phyloP scores from a whole-genome alignment of 1,139 yeast species.

The Nematodospora anomalae region DNA sequence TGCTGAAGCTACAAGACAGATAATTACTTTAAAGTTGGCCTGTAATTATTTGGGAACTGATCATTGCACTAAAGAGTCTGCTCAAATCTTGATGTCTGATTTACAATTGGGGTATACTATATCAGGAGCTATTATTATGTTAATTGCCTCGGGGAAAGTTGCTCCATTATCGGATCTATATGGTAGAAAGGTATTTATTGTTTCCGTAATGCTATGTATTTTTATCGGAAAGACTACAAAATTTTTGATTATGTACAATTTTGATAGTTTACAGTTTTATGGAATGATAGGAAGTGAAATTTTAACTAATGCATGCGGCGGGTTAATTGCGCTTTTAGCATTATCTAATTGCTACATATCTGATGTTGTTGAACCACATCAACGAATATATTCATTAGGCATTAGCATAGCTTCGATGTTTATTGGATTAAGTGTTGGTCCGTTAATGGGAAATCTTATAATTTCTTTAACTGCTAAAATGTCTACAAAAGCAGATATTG shows the following conservation, averaged over 20 bases:
- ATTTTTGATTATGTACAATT: constrained; percentile 30
- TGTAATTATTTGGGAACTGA: constrained; percentile 29
- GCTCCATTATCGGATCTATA: constrained; percentile 65
- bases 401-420: constrained; percentile 56
- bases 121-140: constrained; percentile 29
- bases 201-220: constrained; percentile 30
- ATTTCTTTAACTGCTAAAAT: constrained; percentile 19
- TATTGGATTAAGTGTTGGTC: constrained; percentile 65
- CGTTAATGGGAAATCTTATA: constrained; percentile 51
- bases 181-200: constrained; percentile 56
- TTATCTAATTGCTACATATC: constrained; percentile 60
- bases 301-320: constrained; percentile 56
- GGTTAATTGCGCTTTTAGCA: constrained; percentile 49
- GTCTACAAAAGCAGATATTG: constrained; percentile 10
- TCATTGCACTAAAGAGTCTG: constrained; percentile 32
- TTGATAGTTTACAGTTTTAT: constrained; percentile 31
- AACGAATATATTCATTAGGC: constrained; percentile 58
- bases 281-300: constrained; percentile 37
- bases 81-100: constrained; percentile 39
- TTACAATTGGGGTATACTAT: constrained; percentile 32
- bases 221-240: constrained; percentile 27
- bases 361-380: constrained; percentile 59
- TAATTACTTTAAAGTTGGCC: constrained; percentile 36
- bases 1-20: constrained; percentile 37
- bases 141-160: constrained; percentile 46